Evolutionary conservation across 352 stramenopile genomes (phyloP), one percentile per base, ranked within the genome.

Genomic region (Phytopythium aichiense): DNA sequence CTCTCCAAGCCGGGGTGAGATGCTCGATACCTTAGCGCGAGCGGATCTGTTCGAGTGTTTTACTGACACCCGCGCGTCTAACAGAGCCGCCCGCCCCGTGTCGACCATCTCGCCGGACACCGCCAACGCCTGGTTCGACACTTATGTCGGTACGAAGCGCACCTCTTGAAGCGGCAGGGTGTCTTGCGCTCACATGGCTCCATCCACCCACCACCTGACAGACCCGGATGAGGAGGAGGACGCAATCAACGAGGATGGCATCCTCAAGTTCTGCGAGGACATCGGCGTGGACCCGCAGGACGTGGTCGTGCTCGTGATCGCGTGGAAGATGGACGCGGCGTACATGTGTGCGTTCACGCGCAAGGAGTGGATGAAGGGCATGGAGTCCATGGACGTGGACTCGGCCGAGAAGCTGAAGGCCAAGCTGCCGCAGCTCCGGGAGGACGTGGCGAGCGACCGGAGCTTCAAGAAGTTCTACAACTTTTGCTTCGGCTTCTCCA

Each of bases 401-500:
- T 91, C 81, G 50, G 53, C 61, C 13, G 66, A 68, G 11, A 82
- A 85, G 67, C 70, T 96, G 7, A 86, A 81, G 64, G 66, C 58
- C 23, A 77, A 87, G 65, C 65, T 94, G 31, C 68, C 76, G 11
- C 67, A 79, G 45, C 61, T 95, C 38, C 84, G 74, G 43, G 71
- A 81, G 38, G 63, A 73, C 30, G 88, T 93, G 55, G 66, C 71
- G 20, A 81, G 61, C 57, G 76, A 91, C 42, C 43, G 28, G 25
- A 58, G 69, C 23, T 94, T 93, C 66, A 94, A 92, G 66, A 82
- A 79, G 60, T 93, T 96, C 40, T 96, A 96, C 66, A 77, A 75
- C 64, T 96, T 95, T 61, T 94, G 85, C 68, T 96, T 96, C 61
- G 74, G 73, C 2, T 96, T 94, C 57, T 92, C 88, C 35, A 96